These are phyloP conservation scores for Kluyveromyces siamensis DNA, from an alignment of 805 yeast species.

Conservation along the genomic window DNA sequence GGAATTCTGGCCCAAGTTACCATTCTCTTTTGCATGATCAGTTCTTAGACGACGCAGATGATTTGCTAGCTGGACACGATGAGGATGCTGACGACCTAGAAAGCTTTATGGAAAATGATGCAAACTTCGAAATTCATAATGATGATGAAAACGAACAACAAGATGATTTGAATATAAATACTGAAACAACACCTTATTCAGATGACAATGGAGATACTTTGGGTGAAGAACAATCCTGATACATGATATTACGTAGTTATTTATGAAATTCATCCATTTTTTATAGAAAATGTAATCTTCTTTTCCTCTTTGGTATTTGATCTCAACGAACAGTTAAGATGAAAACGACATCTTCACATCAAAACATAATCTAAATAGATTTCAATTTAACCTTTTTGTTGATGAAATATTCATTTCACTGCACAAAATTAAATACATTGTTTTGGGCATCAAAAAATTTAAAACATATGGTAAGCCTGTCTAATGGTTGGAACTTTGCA, in stretches of 20 bases:
- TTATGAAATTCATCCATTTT: too few species aligned
- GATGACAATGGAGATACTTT: constrained; percentile 4
- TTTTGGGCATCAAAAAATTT: too few species aligned
- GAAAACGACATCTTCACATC: too few species aligned
- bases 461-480: too few species aligned
- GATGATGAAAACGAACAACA: constrained; percentile 14
- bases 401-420: background rate
- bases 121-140: constrained; percentile 29
- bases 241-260: background rate
- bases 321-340: too few species aligned
- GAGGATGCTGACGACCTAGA: constrained; percentile 43
- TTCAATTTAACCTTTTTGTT: background rate
- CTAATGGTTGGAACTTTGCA: too few species aligned
- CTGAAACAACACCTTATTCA: constrained; percentile 11
- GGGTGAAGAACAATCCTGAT: background rate
- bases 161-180: background rate
- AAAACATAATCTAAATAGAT: too few species aligned
- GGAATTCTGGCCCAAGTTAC: constrained; percentile 27
- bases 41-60: constrained; percentile 30
- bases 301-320: too few species aligned
- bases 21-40: constrained; percentile 25
- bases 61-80: constrained; percentile 30
- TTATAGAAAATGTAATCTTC: background rate
- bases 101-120: constrained; percentile 31
- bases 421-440: background rate